Percentiles rank a stretch among this genome's conserved stretches.
phyloP scores from a whole-genome alignment of 2,329 filamentous ascomycete species.

The Gaeumannomyces tritici region DNA sequence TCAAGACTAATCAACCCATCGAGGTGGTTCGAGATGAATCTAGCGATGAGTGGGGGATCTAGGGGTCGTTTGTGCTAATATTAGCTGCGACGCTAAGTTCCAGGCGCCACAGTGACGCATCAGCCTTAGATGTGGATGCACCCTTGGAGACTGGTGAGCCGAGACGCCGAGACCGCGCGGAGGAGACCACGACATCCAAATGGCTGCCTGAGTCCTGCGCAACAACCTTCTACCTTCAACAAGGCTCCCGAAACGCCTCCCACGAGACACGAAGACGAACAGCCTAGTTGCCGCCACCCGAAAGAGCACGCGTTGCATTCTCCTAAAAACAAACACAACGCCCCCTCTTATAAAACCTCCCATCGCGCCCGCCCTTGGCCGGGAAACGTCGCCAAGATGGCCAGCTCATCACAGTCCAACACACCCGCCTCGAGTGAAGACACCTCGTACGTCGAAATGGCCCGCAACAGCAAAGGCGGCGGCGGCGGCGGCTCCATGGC shows the following conservation, averaged over 20 bases:
- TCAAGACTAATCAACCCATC: not conserved
- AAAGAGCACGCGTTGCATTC: not conserved
- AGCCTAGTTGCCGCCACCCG: not conserved
- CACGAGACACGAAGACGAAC: not conserved
- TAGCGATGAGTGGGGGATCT: not conserved
- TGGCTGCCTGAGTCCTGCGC: not conserved
- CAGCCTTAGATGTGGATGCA: not conserved
- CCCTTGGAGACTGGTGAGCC: not conserved
- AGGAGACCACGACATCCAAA: not conserved
- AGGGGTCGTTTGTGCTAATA: not conserved
- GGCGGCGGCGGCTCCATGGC: constrained; percentile 25
- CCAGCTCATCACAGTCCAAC: constrained; percentile 24
- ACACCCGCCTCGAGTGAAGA: constrained; percentile 24
- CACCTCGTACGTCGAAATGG: constrained; percentile 60
- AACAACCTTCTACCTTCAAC: not conserved
- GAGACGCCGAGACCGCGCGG: not conserved
- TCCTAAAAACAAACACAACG: no score
- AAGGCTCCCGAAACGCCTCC: not conserved
- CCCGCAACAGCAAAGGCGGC: constrained; percentile 21
- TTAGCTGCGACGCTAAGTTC: not conserved
- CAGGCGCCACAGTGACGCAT: not conserved
- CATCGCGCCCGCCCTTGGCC: not conserved
- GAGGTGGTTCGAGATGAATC: not conserved
- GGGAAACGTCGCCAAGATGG: constrained; percentile 1
- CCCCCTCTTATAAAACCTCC: not conserved